These are phyloP conservation scores for Meripilus lineatus DNA, from an alignment of 1,284 basidiomycete genomes.

Conservation along the genomic window DNA sequence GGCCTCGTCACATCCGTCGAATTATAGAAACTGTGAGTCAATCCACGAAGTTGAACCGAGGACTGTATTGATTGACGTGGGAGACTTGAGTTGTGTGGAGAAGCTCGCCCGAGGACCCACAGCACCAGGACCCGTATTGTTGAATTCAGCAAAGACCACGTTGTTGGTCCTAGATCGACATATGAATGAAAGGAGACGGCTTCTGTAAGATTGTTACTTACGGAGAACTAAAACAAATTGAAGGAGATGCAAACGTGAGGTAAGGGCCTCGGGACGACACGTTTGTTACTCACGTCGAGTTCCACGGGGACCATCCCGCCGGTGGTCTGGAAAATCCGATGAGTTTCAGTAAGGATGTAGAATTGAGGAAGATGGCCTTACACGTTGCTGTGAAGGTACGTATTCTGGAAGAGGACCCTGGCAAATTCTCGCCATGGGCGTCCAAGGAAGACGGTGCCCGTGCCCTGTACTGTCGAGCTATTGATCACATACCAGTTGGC, in stretches of 20 bases:
- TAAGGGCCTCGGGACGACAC: not conserved
- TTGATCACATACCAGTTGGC: conserved; percentile 40
- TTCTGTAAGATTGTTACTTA: no score
- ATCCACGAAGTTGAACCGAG: conserved; percentile 22
- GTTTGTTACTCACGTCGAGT: conserved; percentile 13
- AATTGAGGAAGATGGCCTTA: conserved; percentile 8
- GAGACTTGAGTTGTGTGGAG: conserved; percentile 17
- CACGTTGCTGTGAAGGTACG: conserved; percentile 19
- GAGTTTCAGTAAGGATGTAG: conserved; percentile 4
- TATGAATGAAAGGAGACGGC: not conserved
- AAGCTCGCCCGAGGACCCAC: conserved; percentile 20
- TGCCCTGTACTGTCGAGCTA: conserved; percentile 43
- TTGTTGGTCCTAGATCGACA: conserved; percentile 20
- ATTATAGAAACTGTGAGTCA: conserved; percentile 19
- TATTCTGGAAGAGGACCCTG: conserved; percentile 23
- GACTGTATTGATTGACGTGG: conserved; percentile 20
- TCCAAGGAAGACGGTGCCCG: conserved; percentile 40
- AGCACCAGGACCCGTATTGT: conserved; percentile 19
- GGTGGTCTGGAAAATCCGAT: conserved; percentile 12
- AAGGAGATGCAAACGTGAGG: no score
- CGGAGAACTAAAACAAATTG: no score
- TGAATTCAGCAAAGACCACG: conserved; percentile 23
- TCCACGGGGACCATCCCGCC: conserved; percentile 22
- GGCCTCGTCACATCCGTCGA: not conserved
- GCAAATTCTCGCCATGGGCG: conserved; percentile 41